These are phyloP conservation scores for Chrysoporthe austroafricana DNA, from an alignment of 2,329 filamentous ascomycete species.

Conservation along the genomic window DNA sequence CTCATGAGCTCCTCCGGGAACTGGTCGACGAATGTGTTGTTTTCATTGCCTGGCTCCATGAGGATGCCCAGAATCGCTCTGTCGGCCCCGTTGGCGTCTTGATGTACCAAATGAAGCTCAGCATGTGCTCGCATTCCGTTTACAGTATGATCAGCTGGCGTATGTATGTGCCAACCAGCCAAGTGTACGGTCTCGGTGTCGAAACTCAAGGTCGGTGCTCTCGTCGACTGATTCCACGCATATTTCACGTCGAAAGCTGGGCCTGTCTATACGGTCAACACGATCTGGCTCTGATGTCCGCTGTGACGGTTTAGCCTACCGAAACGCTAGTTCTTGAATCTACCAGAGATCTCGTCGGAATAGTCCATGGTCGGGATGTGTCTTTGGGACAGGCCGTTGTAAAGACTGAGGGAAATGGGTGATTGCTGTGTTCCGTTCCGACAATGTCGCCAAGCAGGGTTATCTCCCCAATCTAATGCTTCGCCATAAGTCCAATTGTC, in stretches of 20 bases:
- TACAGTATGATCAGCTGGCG: constrained; percentile 53
- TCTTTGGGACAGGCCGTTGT: constrained; percentile 43
- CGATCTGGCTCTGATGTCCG: not conserved
- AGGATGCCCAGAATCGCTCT: constrained; percentile 51
- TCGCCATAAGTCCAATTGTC: constrained; percentile 39
- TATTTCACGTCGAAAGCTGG: constrained; percentile 32
- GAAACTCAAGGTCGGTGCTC: constrained; percentile 46
- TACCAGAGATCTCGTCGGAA: constrained; percentile 39
- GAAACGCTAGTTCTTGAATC: constrained; percentile 54
- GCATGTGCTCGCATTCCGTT: constrained; percentile 46
- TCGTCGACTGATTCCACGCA: constrained; percentile 38
- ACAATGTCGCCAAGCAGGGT: constrained; percentile 42
- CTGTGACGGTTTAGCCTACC: constrained; percentile 47
- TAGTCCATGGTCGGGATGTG: constrained; percentile 50
- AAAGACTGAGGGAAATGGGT: constrained; percentile 48
- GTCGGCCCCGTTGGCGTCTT: constrained; percentile 45
- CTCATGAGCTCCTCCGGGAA: constrained; percentile 42
- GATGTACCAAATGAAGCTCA: constrained; percentile 55
- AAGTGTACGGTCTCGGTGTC: constrained; percentile 53
- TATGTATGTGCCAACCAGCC: constrained; percentile 55
- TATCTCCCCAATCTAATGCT: constrained; percentile 46
- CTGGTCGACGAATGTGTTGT: constrained; percentile 46
- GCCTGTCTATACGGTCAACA: not conserved
- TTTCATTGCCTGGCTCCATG: constrained; percentile 46
- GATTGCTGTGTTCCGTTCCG: constrained; percentile 55